phyloP scores from a whole-genome alignment of 768 basidiomycete species.

The Dacryopinax spathularia region DNA sequence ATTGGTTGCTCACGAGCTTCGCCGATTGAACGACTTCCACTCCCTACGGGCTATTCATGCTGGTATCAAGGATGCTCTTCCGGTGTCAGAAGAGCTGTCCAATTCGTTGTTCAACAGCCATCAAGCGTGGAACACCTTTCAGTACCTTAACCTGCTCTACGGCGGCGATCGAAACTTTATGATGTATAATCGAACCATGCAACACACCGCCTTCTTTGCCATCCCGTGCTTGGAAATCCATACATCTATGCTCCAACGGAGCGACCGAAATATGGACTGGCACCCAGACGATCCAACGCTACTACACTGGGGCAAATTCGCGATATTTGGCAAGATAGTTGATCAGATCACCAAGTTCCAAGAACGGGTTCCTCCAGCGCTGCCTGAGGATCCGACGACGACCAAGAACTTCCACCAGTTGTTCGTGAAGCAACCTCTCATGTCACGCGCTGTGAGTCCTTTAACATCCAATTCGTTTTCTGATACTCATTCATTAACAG shows the following conservation, averaged over 20 bases:
- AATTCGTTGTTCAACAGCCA: not conserved
- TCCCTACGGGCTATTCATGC: not conserved
- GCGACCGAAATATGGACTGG: not conserved
- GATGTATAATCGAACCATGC: not conserved
- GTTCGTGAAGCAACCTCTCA: not conserved
- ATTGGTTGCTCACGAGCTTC: not conserved
- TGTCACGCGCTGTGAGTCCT: not conserved
- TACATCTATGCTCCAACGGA: not conserved
- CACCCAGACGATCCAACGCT: not conserved
- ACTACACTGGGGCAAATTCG: not conserved
- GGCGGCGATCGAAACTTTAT: not conserved
- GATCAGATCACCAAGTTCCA: conserved; percentile 1
- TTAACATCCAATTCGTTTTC: not conserved
- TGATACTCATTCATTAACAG: not conserved
- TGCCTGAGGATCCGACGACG: not conserved
- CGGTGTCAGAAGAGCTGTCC: not conserved
- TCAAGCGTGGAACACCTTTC: not conserved
- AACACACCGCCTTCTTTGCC: not conserved
- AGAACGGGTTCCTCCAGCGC: not conserved
- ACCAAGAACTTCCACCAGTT: not conserved
- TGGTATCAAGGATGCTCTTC: not conserved
- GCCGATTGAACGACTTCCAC: not conserved
- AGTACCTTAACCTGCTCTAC: not conserved
- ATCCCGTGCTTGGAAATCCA: not conserved
- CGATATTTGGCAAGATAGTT: not conserved